Evolutionary conservation across 257 asterid species (phyloP).

Genomic region (Fraxinus anomala): DNA sequence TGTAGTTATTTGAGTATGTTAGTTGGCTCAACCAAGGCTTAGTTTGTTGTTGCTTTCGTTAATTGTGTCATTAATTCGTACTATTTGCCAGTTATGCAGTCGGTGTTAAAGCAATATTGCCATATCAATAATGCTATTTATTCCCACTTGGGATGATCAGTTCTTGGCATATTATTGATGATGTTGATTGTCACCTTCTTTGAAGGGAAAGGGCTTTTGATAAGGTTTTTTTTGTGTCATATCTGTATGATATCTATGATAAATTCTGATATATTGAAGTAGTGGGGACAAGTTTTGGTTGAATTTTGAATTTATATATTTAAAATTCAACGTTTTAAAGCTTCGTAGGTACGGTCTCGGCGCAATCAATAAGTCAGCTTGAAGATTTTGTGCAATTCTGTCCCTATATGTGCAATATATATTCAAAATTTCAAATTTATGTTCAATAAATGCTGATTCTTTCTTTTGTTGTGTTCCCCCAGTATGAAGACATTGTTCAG

Average conservation of each 20-base stretch:
- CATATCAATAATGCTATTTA: no score
- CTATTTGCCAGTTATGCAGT: background rate
- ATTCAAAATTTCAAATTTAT: background rate
- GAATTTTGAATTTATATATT: background rate
- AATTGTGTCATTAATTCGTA: background rate
- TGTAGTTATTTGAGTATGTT: no score
- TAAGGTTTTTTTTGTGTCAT: background rate
- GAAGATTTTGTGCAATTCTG: background rate
- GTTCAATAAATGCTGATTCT: constrained; percentile 8
- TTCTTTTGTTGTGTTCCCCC: constrained; percentile 21
- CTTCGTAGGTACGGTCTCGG: background rate
- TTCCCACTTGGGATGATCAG: no score
- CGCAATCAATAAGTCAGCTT: background rate
- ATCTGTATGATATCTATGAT: background rate
- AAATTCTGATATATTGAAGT: background rate
- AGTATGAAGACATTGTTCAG: constrained; percentile 81
- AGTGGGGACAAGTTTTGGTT: background rate
- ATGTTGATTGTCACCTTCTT: background rate
- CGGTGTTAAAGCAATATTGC: background rate
- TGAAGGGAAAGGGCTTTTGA: no score
- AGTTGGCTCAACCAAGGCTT: background rate
- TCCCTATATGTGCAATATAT: background rate
- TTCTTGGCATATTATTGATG: no score
- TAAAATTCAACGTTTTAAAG: background rate
- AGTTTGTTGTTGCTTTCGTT: background rate